Base-by-base conservation (phyloP, 1,284 basidiomycete genomes). In the Agaricales sp. region DNA sequence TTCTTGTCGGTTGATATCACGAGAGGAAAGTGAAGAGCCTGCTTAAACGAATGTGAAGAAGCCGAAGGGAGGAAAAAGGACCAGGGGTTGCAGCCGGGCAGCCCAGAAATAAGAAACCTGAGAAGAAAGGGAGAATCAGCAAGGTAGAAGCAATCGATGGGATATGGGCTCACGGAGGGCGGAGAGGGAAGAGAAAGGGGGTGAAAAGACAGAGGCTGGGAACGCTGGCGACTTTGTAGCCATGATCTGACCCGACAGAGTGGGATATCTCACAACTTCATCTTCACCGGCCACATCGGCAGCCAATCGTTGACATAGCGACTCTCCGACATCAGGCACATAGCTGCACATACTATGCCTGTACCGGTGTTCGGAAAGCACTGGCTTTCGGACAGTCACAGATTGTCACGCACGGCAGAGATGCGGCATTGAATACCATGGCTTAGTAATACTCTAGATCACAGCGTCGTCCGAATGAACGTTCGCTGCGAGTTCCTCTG, bases 41-140 rank as follows among this genome's bases (percentile, higher is more conserved):
- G 69, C 67, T 70, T 62, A 58, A 67, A 66, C 54, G 65, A 68
- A 62, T 57, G 58, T 58, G 59, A 53, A 56, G 51, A 59, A 58
- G 63, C 62, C 60, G 63, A 63, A 63, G 63, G 65, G 62, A 62
- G 59, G 65, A 67, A 73, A 66, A 64, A 67, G 66, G 65, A 71
- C 67, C 69, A 71, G 72, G 73, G 78, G 76, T 74, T 71, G 79
- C 80, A 68, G 73, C 80, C 79, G 68, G 79, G 80, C 80, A 78
- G 73, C 77, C 79, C 77, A 70, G 67, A 71, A 68, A 64, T 57
- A 61, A 46, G 23, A 43, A 44, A 45, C 41, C 48, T 19, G n/a
- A 12, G 48, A 23, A 26, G 18, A 51, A 50, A 18, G 52, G 55
- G 39, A 39, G 26, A 45, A 22, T 12, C 25, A 24, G 24, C 43